These are phyloP conservation scores for Scheffersomyces cryptocercus DNA, from an alignment of 1,139 yeast genomes.

Conservation along the genomic window DNA sequence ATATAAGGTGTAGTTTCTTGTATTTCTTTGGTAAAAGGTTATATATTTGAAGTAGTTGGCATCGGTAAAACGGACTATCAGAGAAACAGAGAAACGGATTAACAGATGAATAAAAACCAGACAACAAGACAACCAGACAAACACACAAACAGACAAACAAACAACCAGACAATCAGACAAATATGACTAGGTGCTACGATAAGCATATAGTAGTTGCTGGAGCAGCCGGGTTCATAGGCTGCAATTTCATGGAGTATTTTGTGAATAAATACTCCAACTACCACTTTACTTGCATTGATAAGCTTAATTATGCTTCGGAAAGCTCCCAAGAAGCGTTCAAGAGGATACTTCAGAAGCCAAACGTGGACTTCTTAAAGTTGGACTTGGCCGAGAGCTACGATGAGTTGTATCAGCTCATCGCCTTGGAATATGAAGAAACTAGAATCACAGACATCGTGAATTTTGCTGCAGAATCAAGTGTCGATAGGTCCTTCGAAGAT, in stretches of 20 bases:
- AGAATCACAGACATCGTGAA: conserved; percentile 43
- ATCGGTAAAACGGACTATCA: too few species aligned
- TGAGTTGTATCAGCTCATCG: conserved; percentile 11
- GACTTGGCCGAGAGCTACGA: conserved; percentile 38
- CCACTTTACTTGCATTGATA: conserved; percentile 50
- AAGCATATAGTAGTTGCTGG: conserved; percentile 50
- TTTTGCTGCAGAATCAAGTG: conserved; percentile 62
- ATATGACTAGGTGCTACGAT: conserved; percentile 7
- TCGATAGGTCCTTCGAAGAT: conserved; percentile 51
- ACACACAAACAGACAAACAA: background rate
- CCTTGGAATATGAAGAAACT: conserved; percentile 10
- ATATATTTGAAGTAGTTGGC: too few species aligned
- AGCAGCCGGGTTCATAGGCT: conserved; percentile 63
- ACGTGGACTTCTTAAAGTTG: conserved; percentile 27
- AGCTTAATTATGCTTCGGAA: conserved; percentile 37
- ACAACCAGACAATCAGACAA: too few species aligned
- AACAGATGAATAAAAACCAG: too few species aligned
- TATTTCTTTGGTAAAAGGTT: too few species aligned
- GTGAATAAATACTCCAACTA: conserved; percentile 38
- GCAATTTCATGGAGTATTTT: conserved; percentile 46
- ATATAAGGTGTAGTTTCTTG: too few species aligned
- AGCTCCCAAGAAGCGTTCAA: conserved; percentile 21
- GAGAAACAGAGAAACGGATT: too few species aligned
- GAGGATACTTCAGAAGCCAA: conserved; percentile 21
- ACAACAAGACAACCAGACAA: too few species aligned